A percentile compares a stretch with the other conserved stretches of the same genome.
These are phyloP conservation scores for Lasiosphaeriaceae sp. DNA, from an alignment of 495 filamentous ascomycete genomes.

Conservation along the genomic window DNA sequence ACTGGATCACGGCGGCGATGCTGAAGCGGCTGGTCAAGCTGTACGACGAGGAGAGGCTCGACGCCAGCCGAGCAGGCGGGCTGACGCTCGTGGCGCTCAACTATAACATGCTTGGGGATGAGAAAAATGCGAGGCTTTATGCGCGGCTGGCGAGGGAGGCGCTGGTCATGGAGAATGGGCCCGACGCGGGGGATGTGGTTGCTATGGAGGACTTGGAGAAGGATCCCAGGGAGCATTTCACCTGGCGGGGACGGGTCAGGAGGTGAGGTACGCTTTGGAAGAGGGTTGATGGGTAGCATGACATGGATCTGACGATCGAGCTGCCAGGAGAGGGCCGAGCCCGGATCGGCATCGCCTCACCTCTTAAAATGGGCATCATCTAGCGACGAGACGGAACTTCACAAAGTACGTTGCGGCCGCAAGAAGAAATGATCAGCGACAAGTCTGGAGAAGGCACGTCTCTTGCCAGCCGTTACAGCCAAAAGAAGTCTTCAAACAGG, in stretches of 20 bases:
- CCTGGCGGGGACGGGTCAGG: constrained; percentile 15
- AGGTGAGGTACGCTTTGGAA: no score
- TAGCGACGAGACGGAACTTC: no score
- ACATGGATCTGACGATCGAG: no score
- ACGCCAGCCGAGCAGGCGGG: constrained; percentile 16
- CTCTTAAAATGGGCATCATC: no score
- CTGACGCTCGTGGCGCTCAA: constrained; percentile 31
- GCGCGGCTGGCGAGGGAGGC: constrained; percentile 23
- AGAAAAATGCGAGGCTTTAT: constrained; percentile 6
- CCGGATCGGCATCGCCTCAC: no score
- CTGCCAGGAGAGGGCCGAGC: no score
- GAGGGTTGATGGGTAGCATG: no score
- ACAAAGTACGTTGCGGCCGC: no score
- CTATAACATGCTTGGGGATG: constrained; percentile 27
- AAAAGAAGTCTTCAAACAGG: no score
- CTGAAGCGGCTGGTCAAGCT: constrained; percentile 20
- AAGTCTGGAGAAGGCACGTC: no score
- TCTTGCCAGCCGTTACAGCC: no score
- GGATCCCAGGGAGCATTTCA: constrained; percentile 20
- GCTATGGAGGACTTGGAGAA: constrained; percentile 17
- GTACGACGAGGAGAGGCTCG: constrained; percentile 25
- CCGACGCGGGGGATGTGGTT: constrained; percentile 14
- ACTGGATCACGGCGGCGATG: constrained; percentile 12
- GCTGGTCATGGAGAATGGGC: constrained; percentile 24
- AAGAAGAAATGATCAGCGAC: no score